phyloP scores from a whole-genome alignment of 495 filamentous ascomycete species.

The Talaromyces nanjingensis region DNA sequence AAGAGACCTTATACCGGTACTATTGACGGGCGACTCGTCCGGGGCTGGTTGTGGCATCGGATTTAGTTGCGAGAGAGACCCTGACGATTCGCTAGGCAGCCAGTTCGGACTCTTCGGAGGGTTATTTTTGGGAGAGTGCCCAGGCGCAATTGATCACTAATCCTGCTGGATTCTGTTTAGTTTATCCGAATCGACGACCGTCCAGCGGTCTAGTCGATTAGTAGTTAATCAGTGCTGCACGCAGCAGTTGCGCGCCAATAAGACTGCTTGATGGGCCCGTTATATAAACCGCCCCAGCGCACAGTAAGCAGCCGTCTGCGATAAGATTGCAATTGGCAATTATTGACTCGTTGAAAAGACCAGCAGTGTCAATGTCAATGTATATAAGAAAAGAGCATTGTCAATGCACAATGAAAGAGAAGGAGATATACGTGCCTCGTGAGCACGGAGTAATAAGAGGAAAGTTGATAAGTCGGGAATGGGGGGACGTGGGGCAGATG shows the following conservation, averaged over 20 bases:
- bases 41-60: constrained; percentile 1
- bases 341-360: neutral
- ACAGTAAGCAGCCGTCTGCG: neutral
- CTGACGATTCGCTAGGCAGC: neutral
- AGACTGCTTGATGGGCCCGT: neutral
- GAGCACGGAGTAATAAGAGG: neutral
- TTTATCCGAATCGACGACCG: neutral
- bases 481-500: neutral
- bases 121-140: constrained; percentile 1
- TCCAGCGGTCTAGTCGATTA: neutral
- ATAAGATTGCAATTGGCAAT: neutral
- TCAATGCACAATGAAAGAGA: neutral
- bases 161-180: neutral
- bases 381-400: neutral
- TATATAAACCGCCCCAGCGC: neutral
- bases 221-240: neutral
- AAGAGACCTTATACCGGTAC: neutral
- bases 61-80: neutral
- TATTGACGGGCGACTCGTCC: constrained; percentile 5
- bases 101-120: neutral
- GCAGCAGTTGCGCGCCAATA: neutral
- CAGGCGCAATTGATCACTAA: neutral
- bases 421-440: neutral
- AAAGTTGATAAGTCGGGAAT: neutral
- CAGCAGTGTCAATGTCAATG: neutral